Evolutionary conservation across 129 eudicot species (phyloP), one percentile per base, ranked within the genome.

Genomic region (Escallonia rubra): DNA sequence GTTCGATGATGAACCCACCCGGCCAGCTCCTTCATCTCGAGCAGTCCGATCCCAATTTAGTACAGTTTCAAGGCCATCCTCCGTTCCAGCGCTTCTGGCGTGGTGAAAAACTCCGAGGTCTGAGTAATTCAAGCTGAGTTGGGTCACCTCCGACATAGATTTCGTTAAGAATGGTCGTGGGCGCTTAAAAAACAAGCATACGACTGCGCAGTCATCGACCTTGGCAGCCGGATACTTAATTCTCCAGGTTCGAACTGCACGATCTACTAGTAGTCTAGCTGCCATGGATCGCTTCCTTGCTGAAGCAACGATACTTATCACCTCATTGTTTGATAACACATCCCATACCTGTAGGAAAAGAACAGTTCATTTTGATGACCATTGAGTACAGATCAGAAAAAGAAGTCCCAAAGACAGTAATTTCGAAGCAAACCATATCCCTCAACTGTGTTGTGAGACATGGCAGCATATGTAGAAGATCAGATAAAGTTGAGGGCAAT

Each of bases 291-390:
- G 74, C 23, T 82, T 83, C 54, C 68, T 75, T 65, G 86, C 84
- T 45, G 93, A 83, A 42, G 82, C 75, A 47, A 85, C 88, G 12
- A 76, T 83, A n/a, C 64, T 69, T 12, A 91, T 65, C 12, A 91
- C 97, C 34, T 91, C 97, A 14, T 71, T 70, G 69, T 91, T 91
- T 45, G 86, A 73, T 46, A 87, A 52, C 52, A 79, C 96, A 70
- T 87, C 97, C 96, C 88, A 91, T 48, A 91, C 62, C 97, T 91
- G 64, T 7, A 56, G 48, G 38, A 4, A 3, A 60, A 49, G 11
- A 4, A 23, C 34, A 23, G 34, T 23, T 23, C 34, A 23, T 23
- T 23, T 23, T 23, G 34, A 23, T 23, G 34, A 23, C 34, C 34
- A 23, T 23, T 0, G 34, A 23, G 34, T 23, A 23, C 34, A 23